Conservation (phyloP, 2,329 filamentous ascomycete genomes). For the Aspergillus brasiliensis region DNA sequence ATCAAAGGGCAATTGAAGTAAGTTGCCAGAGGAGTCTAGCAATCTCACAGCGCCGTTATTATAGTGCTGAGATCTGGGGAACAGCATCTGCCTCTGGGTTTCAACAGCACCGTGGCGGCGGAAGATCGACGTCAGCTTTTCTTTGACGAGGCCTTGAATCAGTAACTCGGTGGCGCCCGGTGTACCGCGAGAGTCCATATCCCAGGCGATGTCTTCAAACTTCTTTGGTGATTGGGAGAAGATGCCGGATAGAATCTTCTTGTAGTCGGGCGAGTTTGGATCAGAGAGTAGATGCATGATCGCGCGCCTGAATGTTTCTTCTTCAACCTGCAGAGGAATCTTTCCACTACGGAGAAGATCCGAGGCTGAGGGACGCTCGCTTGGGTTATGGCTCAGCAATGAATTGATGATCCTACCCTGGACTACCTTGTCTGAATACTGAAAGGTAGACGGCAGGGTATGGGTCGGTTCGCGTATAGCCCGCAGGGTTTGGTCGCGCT, state of each 20-base stretch:
- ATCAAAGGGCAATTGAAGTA: conserved; percentile 92
- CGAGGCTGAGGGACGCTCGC: conserved; percentile 76
- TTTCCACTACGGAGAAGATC: conserved; percentile 85
- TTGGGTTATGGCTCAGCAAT: conserved; percentile 79
- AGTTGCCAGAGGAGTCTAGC: conserved; percentile 79
- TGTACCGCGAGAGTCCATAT: conserved; percentile 62
- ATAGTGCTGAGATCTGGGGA: conserved; percentile 82
- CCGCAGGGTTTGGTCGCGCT: conserved; percentile 66
- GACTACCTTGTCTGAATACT: conserved; percentile 64
- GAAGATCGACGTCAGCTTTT: conserved; percentile 76
- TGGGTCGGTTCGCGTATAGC: conserved; percentile 69
- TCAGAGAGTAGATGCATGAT: conserved; percentile 75
- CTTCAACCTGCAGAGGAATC: conserved; percentile 87
- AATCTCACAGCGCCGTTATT: conserved; percentile 72
- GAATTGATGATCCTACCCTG: conserved; percentile 78
- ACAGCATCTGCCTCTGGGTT: conserved; percentile 70
- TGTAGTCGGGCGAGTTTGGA: conserved; percentile 81
- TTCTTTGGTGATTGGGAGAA: conserved; percentile 76
- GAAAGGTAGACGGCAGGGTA: conserved; percentile 72
- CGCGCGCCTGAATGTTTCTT: conserved; percentile 82
- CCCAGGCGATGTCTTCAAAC: conserved; percentile 79
- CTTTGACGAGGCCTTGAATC: conserved; percentile 72
- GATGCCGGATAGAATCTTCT: conserved; percentile 82
- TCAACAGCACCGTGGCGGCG: conserved; percentile 87
- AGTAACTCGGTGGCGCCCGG: conserved; percentile 59